Percentiles rank a stretch among this genome's conserved stretches.
Evolutionary conservation across 176 grass and related monocot species (phyloP).

Genomic region (Alopecurus myosuroides): DNA sequence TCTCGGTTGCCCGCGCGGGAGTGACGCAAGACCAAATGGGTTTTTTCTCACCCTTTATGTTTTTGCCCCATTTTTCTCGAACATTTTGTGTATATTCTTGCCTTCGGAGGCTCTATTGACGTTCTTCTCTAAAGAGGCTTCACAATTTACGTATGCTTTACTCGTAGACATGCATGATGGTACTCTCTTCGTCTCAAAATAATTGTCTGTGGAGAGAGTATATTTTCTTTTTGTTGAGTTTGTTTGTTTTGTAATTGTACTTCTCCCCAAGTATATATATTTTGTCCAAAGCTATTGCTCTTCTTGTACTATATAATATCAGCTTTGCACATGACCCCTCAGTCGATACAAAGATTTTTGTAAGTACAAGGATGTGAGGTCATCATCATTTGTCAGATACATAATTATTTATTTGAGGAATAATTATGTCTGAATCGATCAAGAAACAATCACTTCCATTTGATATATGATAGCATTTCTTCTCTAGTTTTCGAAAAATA

Average conservation of each 20-base stretch:
- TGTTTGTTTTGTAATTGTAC: not conserved
- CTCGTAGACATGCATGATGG: not conserved
- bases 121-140: not conserved
- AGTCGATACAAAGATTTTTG: no score
- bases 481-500: no score
- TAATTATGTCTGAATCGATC: no score
- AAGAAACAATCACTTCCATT: not conserved
- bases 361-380: no score
- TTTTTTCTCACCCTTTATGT: no score
- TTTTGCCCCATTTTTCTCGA: not conserved
- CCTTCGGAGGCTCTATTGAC: not conserved
- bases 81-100: not conserved
- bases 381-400: no score
- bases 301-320: not conserved
- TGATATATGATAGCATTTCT: not conserved
- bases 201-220: no score
- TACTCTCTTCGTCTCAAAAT: no score
- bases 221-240: not conserved
- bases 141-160: not conserved
- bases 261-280: not conserved
- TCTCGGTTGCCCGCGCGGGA: no score
- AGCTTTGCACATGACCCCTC: no score
- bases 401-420: no score
- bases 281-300: not conserved
- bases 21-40: no score